phyloP scores from a whole-genome alignment of 2,329 filamentous ascomycete species.

The Penicillium sp. region DNA sequence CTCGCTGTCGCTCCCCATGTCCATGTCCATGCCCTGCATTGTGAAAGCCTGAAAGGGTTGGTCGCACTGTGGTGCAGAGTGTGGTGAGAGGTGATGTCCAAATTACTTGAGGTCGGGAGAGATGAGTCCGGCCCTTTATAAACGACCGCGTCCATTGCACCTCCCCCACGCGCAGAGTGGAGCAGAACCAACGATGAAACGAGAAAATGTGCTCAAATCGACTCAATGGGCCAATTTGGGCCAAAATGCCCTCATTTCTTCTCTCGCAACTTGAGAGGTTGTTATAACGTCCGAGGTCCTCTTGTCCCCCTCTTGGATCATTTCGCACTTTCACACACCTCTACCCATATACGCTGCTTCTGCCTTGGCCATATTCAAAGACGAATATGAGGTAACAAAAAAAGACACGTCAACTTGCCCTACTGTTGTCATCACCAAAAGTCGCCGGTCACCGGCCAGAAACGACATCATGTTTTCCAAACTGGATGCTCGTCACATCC shows the following conservation, averaged over 20 bases:
- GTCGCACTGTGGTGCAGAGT: neutral
- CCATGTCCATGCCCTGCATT: conserved; percentile 27
- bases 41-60: neutral
- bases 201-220: conserved; percentile 23
- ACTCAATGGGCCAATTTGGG: conserved; percentile 7
- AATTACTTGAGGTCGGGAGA: neutral
- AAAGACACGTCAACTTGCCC: neutral
- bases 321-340: too few species aligned
- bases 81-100: neutral
- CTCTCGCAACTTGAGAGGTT: neutral
- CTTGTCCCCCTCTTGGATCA: neutral
- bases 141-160: neutral
- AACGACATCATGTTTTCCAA: conserved; percentile 10
- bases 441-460: neutral
- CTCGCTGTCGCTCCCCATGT: conserved; percentile 14
- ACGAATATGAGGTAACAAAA: neutral
- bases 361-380: too few species aligned
- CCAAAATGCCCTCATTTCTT: neutral
- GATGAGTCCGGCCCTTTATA: neutral
- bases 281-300: neutral
- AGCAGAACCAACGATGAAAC: conserved; percentile 7
- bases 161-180: conserved; percentile 6
- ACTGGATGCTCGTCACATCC: conserved; percentile 44
- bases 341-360: too few species aligned
- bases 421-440: neutral